Evolutionary conservation across 129 eudicot genomes (phyloP), one percentile per base, ranked within the genome.

Genomic region (Cynara cardunculus): DNA sequence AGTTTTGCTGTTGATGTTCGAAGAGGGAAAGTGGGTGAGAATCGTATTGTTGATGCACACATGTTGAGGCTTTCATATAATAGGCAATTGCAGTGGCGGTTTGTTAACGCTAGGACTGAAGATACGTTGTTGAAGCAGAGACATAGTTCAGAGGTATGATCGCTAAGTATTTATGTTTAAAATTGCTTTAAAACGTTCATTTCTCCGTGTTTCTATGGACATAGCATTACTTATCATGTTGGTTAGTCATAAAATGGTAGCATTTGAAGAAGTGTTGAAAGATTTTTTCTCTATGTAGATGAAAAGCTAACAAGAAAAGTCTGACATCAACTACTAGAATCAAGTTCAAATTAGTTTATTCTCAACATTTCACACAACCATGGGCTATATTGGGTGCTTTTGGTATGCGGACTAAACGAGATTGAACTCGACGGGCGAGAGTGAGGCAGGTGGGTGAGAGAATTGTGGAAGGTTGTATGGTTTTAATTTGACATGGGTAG

Each of bases 1-100:
- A 95, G 99, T 82, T 95, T 77, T 85, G 89, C 93, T 37, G 99
- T 95, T 85, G 99, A 95, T 82, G 91, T 95, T 73, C 81, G 97
- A 64, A 92, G 99, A 74, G 99, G 99, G 59, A 95, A 92, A 86
- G 99, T 95, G 25, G 99, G 96, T 76, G 99, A 95, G 87, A 92
- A 88, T 53, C 87, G 90, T 12, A 89, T 95, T 81, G 87, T 92
- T 76, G 97, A 95, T 85, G 99, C 99, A 16, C 99, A 95, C 71
- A 84, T 89, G 72, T 88, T 95, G 89, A 92, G 99, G 80, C 97
- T 95, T 84, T 83, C 92, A 27, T 92, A 95, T 73, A 95, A 95
- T 71, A 87, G 97, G 49, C 90, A 92, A 64, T 78, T 92, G 89
- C 97, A 92, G 79, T 95, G 97, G 99, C 89, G 99, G 75, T 95